These are phyloP conservation scores for Pseudopyrenochaeta lycopersici DNA, from an alignment of 2,329 filamentous ascomycete genomes.

Conservation along the genomic window DNA sequence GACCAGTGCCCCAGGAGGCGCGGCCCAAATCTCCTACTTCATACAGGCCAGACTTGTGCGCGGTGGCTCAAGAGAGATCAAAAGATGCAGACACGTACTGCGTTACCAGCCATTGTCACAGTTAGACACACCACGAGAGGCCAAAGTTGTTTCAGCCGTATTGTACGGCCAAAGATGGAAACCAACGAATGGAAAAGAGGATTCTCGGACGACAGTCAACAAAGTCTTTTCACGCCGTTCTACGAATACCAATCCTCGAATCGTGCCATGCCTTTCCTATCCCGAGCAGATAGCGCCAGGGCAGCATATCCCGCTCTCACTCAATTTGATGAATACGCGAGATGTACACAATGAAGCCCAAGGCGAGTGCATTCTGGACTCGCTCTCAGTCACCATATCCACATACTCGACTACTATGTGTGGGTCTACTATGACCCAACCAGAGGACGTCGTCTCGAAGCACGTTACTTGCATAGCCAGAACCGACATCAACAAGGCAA, in stretches of 20 bases:
- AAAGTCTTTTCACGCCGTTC: conserved; percentile 31
- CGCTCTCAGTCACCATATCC: conserved; percentile 37
- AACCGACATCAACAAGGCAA: conserved; percentile 29
- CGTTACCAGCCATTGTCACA: conserved; percentile 35
- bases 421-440: conserved; percentile 30
- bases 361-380: conserved; percentile 36
- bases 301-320: conserved; percentile 41
- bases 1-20: conserved; percentile 35
- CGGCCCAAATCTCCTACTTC: conserved; percentile 42
- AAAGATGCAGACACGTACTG: conserved; percentile 33
- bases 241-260: conserved; percentile 26
- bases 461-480: conserved; percentile 43
- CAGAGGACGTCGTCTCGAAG: conserved; percentile 40
- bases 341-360: conserved; percentile 27
- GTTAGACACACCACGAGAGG: conserved; percentile 17
- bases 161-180: conserved; percentile 43
- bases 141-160: conserved; percentile 29
- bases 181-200: conserved; percentile 21
- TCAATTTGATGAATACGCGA: conserved; percentile 34
- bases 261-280: conserved; percentile 42
- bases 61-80: conserved; percentile 16
- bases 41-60: conserved; percentile 36
- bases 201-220: conserved; percentile 25
- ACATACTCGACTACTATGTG: conserved; percentile 45
- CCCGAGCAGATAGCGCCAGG: conserved; percentile 41